Evolutionary conservation across 2,329 filamentous ascomycete species (phyloP).

Genomic region (Magnaporthales sp.): DNA sequence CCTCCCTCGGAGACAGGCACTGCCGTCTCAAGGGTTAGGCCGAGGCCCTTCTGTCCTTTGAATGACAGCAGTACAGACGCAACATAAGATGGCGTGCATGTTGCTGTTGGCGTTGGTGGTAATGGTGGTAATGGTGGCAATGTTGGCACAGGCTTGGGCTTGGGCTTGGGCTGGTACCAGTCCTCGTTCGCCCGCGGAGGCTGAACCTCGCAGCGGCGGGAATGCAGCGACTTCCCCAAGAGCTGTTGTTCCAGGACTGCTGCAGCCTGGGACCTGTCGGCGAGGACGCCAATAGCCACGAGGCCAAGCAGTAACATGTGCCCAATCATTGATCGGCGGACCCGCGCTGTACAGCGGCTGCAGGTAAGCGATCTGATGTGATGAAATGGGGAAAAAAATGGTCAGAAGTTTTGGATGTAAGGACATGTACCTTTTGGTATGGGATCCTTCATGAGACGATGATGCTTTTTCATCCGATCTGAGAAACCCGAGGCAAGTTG

Average conservation of each 20-base stretch:
- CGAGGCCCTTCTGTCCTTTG: not conserved
- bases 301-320: not conserved
- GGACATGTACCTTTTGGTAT: not conserved
- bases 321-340: not conserved
- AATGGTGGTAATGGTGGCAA: not conserved
- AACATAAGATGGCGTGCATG: not conserved
- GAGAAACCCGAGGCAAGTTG: not conserved
- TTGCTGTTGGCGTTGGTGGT: not conserved
- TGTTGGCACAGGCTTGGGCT: not conserved
- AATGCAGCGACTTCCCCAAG: not conserved
- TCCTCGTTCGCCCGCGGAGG: not conserved
- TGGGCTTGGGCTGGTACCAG: not conserved
- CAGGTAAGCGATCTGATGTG: not conserved
- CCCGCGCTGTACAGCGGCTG: not conserved
- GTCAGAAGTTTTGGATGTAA: not conserved
- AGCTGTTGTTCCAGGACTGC: not conserved
- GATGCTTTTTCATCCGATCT: not conserved
- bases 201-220: not conserved
- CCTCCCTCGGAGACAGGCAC: slow-evolving; percentile 19
- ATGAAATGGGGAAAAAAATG: not conserved
- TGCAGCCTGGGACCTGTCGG: not conserved
- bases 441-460: not conserved
- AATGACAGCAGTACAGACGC: not conserved
- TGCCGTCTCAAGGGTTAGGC: slow-evolving; percentile 19
- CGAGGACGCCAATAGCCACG: not conserved